Evolutionary conservation across 495 filamentous ascomycete species (phyloP), one percentile per base, ranked within the genome.

Genomic region (Hyphodiscus hymeniophilus): DNA sequence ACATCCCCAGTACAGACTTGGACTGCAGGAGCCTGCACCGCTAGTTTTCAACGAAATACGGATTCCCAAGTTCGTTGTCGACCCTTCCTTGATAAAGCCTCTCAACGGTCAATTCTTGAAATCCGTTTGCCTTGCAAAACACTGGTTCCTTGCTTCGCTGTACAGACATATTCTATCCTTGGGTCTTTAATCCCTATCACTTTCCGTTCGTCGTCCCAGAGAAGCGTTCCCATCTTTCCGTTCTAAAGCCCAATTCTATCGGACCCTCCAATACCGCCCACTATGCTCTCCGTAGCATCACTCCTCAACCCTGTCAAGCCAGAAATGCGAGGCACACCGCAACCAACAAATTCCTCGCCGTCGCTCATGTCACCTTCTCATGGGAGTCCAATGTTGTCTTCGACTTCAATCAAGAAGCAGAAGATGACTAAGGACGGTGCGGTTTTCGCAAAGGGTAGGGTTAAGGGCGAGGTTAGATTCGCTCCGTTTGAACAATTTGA

Each of bases 401-500:
- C 63, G 39, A 26, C 56, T 42, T 50, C 52, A 33, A 62, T 59
- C 50, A 58, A 60, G 42, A 71, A 65, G 47, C 58, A 60, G 36
- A 72, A 66, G 58, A 71, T 71, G 55, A 66, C 73, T 34, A 85
- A 84, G 58, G 77, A 84, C 47, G 68, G 75, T 24, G 73, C 79
- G 1, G 60, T 79, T 4, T 76, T 83, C 52, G 63, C 69, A 0
- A 76, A 71, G 45, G 75, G 74, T 32, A 75, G 71, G 47, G 64
- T 77, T 21, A 74, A 74, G 48, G 85, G 83, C 11, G 62, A 69
- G 26, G 62, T 89, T 46, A 80, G 79, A 45, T 94, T 79, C 56
- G 70, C 73, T 18, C 85, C 87, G 7, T 79, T 71, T 56, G 84
- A 91, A 50, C 63, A 68, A 23, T 64, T 81, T 38, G 73, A 81